Conservation (phyloP, 1,139 yeast species). For the Hyphopichia burtonii region DNA sequence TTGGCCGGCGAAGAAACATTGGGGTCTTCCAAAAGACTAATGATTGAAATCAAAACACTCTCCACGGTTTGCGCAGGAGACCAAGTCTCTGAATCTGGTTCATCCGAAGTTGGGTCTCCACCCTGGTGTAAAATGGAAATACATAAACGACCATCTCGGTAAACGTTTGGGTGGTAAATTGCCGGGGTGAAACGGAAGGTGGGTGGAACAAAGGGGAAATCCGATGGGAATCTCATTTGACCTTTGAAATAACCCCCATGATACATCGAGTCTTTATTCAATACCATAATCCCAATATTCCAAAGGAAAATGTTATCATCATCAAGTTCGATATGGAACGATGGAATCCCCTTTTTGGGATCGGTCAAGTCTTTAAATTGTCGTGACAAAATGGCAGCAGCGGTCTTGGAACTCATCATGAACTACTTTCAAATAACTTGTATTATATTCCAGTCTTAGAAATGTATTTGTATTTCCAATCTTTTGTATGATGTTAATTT, state of each 20-base stretch:
- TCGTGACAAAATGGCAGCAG: constrained; percentile 84
- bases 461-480: too few species aligned
- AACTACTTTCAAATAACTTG: too few species aligned
- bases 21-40: constrained; percentile 89
- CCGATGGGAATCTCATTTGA: constrained; percentile 88
- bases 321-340: constrained; percentile 83
- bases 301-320: constrained; percentile 89
- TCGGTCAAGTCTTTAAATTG: constrained; percentile 92
- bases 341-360: constrained; percentile 89
- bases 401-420: constrained; percentile 51
- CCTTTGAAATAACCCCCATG: constrained; percentile 97
- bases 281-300: constrained; percentile 92
- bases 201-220: constrained; percentile 91
- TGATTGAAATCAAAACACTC: constrained; percentile 82
- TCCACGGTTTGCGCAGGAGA: constrained; percentile 96
- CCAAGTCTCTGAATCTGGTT: constrained; percentile 93
- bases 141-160: constrained; percentile 89
- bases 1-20: constrained; percentile 93
- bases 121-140: constrained; percentile 88
- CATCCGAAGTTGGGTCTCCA: constrained; percentile 87
- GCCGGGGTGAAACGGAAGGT: constrained; percentile 92
- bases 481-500: too few species aligned
- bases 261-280: constrained; percentile 84
- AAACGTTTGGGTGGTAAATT: constrained; percentile 92
- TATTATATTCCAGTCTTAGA: too few species aligned